A percentile compares a stretch with the other conserved stretches of the same genome.
Evolutionary conservation across 2,329 filamentous ascomycete species (phyloP).

Genomic region (Massarina eburnea): DNA sequence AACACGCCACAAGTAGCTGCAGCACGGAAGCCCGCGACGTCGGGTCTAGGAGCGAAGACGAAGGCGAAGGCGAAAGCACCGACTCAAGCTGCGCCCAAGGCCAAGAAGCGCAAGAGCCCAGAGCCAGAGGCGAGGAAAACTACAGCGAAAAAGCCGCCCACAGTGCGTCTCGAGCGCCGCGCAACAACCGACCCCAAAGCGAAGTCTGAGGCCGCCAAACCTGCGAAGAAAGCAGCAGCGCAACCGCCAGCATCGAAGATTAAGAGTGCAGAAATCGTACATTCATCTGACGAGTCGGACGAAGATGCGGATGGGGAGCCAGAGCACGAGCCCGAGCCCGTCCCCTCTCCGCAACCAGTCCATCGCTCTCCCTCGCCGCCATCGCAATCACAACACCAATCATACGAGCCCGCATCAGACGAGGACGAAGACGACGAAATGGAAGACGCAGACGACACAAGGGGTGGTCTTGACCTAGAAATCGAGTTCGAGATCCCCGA

Average conservation of each 20-base stretch:
- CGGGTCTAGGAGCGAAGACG: conserved; percentile 8
- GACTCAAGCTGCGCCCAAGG: conserved; percentile 12
- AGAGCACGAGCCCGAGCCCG: conserved; percentile 3
- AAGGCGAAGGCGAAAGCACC: conserved; percentile 11
- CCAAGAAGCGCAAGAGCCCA: conserved; percentile 34
- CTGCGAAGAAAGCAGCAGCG: conserved; percentile 17
- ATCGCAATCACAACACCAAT: background rate
- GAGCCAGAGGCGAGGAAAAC: conserved; percentile 21
- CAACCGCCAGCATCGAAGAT: conserved; percentile 30
- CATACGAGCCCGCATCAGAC: conserved; percentile 4
- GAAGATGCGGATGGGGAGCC: conserved; percentile 15
- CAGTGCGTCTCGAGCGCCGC: conserved; percentile 41
- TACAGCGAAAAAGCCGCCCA: conserved; percentile 28
- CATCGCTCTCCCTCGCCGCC: conserved; percentile 6
- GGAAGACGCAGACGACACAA: conserved; percentile 10
- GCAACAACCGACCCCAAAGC: conserved; percentile 21
- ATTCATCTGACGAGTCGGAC: conserved; percentile 34
- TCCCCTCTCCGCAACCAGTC: background rate
- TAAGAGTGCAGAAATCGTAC: conserved; percentile 35
- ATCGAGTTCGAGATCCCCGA: conserved; percentile 34
- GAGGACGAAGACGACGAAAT: conserved; percentile 27
- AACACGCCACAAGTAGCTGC: conserved; percentile 32
- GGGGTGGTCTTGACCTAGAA: conserved; percentile 18
- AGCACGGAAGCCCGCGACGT: conserved; percentile 18
- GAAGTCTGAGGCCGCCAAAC: background rate